Evolutionary conservation across 805 yeast species (phyloP).

Genomic region (Ogataea angusta): DNA sequence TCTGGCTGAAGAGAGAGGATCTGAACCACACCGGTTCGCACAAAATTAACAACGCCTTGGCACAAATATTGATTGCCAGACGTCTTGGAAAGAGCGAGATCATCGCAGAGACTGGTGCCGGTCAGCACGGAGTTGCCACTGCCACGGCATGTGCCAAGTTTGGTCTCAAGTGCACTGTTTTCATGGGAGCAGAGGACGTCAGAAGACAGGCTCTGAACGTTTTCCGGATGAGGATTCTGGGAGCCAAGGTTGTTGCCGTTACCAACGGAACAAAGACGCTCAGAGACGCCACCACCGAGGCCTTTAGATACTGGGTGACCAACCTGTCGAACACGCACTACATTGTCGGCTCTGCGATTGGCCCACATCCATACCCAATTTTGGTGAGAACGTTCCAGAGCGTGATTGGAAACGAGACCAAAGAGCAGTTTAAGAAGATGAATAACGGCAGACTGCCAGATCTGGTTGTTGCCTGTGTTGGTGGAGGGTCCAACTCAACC

Average conservation of each 20-base stretch:
- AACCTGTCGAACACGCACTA: conserved; percentile 84
- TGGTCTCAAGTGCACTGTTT: conserved; percentile 90
- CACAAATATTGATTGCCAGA: conserved; percentile 76
- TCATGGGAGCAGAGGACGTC: conserved; percentile 99
- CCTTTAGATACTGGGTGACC: conserved; percentile 94
- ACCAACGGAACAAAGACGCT: conserved; percentile 92
- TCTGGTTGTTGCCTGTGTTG: conserved; percentile 96
- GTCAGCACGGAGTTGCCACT: conserved; percentile 91
- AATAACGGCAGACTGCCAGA: conserved; percentile 86
- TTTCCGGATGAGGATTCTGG: conserved; percentile 93
- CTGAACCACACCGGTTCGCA: conserved; percentile 87
- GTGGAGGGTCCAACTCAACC: conserved; percentile 97
- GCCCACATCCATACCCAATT: conserved; percentile 99
- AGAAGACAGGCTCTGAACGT: conserved; percentile 98
- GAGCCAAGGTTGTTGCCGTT: conserved; percentile 93
- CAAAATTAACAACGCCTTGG: conserved; percentile 80
- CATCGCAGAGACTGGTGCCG: conserved; percentile 91
- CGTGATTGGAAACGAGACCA: conserved; percentile 93
- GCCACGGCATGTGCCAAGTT: conserved; percentile 92
- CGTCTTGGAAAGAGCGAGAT: conserved; percentile 73
- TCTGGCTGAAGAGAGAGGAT: conserved; percentile 98
- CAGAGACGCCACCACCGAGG: conserved; percentile 98
- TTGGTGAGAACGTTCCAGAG: conserved; percentile 97
- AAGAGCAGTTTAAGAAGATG: conserved; percentile 77
- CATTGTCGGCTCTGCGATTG: conserved; percentile 97